Evolutionary conservation across 2,329 filamentous ascomycete genomes (phyloP).

Genomic region (Rutstroemia sydowiana): DNA sequence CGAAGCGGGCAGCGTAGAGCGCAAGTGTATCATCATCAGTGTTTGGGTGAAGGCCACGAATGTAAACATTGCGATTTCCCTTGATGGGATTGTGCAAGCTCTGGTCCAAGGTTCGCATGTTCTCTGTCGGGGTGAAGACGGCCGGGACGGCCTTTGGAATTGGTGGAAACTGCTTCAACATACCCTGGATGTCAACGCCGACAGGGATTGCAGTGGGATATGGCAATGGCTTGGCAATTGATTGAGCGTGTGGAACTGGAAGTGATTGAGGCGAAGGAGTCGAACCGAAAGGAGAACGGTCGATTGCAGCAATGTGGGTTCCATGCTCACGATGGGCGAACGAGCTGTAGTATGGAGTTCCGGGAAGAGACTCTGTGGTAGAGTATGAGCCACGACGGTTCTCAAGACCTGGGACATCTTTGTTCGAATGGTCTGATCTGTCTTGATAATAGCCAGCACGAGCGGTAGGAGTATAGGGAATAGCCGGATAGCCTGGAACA

Average conservation of each 20-base stretch:
- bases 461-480: constrained; percentile 28
- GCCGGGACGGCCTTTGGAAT: constrained; percentile 88
- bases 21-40: constrained; percentile 88
- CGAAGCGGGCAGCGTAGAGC: constrained; percentile 79
- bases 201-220: constrained; percentile 28
- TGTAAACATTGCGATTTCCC: constrained; percentile 96
- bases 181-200: constrained; percentile 45
- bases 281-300: constrained; percentile 55
- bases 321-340: constrained; percentile 52
- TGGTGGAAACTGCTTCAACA: constrained; percentile 68
- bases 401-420: constrained; percentile 52
- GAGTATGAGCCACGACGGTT: constrained; percentile 62
- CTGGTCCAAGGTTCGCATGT: constrained; percentile 84
- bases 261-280: constrained; percentile 60
- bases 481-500: constrained; percentile 24
- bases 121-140: constrained; percentile 75
- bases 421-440: constrained; percentile 26
- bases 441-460: constrained; percentile 26
- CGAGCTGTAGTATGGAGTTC: constrained; percentile 57
- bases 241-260: constrained; percentile 35
- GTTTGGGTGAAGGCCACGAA: constrained; percentile 88
- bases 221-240: constrained; percentile 24
- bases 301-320: constrained; percentile 49
- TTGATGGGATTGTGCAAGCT: constrained; percentile 86
- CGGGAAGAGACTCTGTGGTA: constrained; percentile 58